These are phyloP conservation scores for Avena eriantha DNA, from an alignment of 176 grass and related monocot genomes.

Conservation along the genomic window DNA sequence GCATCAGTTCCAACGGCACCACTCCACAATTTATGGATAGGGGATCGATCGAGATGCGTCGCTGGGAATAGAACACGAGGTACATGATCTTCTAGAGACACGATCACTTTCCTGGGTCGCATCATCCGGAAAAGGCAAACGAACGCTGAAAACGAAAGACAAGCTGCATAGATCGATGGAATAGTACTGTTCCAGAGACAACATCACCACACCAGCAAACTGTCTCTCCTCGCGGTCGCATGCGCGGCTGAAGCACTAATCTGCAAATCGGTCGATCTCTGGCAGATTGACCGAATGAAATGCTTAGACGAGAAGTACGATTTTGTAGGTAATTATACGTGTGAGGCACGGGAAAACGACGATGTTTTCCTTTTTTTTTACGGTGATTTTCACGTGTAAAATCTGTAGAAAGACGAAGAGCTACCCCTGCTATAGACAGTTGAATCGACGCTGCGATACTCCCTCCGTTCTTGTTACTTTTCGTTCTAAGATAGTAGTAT, in stretches of 20 bases:
- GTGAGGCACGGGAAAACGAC: not conserved
- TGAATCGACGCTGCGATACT: not conserved
- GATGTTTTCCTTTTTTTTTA: not conserved
- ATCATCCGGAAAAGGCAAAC: slow-evolving; percentile 26
- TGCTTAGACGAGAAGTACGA: not conserved
- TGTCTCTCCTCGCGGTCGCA: no score
- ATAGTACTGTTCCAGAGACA: not conserved
- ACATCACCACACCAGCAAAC: not conserved
- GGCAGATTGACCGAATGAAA: no score
- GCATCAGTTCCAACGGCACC: no score
- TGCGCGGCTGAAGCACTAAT: no score
- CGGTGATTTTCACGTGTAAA: not conserved
- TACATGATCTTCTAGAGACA: slow-evolving; percentile 19
- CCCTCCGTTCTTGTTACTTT: no score
- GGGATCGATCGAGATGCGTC: not conserved
- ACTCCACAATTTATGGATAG: no score
- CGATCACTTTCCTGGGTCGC: not conserved
- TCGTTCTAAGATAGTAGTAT: no score
- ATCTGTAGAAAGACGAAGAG: not conserved
- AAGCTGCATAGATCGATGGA: slow-evolving; percentile 16
- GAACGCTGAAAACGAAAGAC: slow-evolving; percentile 47
- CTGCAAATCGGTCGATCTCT: no score
- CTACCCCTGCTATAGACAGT: not conserved
- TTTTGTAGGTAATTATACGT: not conserved
- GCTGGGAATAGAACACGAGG: slow-evolving; percentile 33